phyloP scores from a whole-genome alignment of 2,329 filamentous ascomycete genomes.

The Ramularia endophylla region DNA sequence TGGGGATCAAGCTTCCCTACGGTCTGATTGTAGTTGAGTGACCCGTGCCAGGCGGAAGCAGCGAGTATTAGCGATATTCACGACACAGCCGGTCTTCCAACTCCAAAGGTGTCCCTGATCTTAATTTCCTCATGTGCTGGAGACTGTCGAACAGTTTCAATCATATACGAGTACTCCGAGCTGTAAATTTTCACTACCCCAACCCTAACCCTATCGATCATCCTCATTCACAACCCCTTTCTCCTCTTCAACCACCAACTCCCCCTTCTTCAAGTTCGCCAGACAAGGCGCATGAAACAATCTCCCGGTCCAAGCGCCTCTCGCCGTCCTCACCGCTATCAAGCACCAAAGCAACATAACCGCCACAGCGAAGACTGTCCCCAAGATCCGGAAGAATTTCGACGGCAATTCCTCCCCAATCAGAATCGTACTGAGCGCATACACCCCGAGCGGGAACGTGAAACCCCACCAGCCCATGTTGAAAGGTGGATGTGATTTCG shows the following conservation, averaged over 20 bases:
- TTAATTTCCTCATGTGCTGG: too few species aligned
- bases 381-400: constrained; percentile 50
- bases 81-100: too few species aligned
- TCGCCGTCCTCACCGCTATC: constrained; percentile 9
- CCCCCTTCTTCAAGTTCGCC: constrained; percentile 12
- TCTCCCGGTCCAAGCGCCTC: constrained; percentile 13
- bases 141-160: too few species aligned
- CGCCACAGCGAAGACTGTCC: constrained; percentile 47
- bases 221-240: constrained; percentile 4
- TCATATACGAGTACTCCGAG: too few species aligned
- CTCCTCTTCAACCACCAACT: constrained; percentile 11
- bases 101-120: too few species aligned
- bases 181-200: too few species aligned
- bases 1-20: too few species aligned
- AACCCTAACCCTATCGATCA: too few species aligned
- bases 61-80: too few species aligned
- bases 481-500: constrained; percentile 45
- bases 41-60: too few species aligned
- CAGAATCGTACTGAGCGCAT: constrained; percentile 42
- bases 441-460: constrained; percentile 55
- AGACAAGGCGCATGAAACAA: constrained; percentile 16
- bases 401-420: constrained; percentile 49
- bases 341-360: constrained; percentile 50
- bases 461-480: constrained; percentile 59
- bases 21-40: too few species aligned